Percentiles rank a stretch among this genome's conserved stretches.
These are phyloP conservation scores for Botryotinia narcissicola DNA, from an alignment of 2,329 filamentous ascomycete genomes.

Conservation along the genomic window DNA sequence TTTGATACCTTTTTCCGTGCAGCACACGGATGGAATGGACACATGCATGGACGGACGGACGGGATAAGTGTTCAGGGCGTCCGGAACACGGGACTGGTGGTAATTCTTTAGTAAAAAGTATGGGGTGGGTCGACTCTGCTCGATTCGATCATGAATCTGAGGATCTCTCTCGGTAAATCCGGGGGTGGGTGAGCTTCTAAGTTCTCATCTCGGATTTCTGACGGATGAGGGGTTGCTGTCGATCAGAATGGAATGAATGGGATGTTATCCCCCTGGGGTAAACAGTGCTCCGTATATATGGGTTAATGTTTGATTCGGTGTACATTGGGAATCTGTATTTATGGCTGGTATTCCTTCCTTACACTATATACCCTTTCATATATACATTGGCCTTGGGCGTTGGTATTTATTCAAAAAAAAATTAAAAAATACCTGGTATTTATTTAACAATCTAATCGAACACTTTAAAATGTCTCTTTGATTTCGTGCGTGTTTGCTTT, in stretches of 20 bases:
- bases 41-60: neutral
- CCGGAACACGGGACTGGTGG: conserved; percentile 7
- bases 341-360: conserved; percentile 14
- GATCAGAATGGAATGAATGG: neutral
- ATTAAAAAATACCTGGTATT: neutral
- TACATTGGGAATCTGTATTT: conserved; percentile 16
- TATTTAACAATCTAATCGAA: conserved; percentile 4
- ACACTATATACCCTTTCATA: conserved; percentile 15
- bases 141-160: neutral
- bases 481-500: neutral
- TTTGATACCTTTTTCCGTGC: conserved; percentile 9
- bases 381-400: neutral
- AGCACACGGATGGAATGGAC: conserved; percentile 1
- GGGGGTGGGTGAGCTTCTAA: neutral
- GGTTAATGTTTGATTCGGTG: neutral
- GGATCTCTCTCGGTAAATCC: neutral
- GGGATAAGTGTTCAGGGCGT: conserved; percentile 11
- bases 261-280: neutral
- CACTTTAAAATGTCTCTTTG: neutral
- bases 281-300: conserved; percentile 11
- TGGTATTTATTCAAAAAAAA: conserved; percentile 1
- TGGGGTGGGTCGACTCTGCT: neutral
- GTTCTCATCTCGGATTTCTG: neutral
- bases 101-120: conserved; percentile 1
- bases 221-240: neutral